Evolutionary conservation across 2,329 filamentous ascomycete genomes (phyloP).

Genomic region (Fusarium incarnatum): DNA sequence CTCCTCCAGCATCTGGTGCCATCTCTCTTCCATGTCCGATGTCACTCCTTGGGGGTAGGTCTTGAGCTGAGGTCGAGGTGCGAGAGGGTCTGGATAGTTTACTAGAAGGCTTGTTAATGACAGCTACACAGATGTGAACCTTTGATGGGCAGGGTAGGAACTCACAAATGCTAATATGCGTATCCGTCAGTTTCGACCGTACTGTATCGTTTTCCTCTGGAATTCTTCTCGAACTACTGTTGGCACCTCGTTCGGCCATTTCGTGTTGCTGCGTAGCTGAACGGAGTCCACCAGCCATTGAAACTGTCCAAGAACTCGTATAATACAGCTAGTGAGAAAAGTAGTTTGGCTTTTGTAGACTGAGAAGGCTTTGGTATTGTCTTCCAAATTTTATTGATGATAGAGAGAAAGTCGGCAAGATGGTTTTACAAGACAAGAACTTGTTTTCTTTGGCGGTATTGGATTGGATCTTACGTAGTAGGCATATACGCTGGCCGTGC

Average conservation of each 20-base stretch:
- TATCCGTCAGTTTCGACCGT: slow-evolving; percentile 57
- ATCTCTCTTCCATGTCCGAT: slow-evolving; percentile 54
- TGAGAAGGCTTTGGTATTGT: not conserved
- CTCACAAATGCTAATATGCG: slow-evolving; percentile 61
- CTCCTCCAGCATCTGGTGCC: slow-evolving; percentile 52
- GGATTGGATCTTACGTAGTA: slow-evolving; percentile 7
- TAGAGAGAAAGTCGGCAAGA: not conserved
- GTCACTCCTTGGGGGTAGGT: slow-evolving; percentile 56
- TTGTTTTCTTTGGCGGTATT: slow-evolving; percentile 9
- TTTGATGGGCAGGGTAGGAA: not conserved
- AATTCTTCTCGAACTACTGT: slow-evolving; percentile 52
- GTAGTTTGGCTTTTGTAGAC: not conserved
- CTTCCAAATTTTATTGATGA: not conserved
- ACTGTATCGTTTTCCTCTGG: slow-evolving; percentile 58
- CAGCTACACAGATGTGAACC: not conserved
- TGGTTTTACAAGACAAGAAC: slow-evolving; percentile 23
- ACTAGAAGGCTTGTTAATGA: slow-evolving; percentile 34
- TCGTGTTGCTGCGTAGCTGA: slow-evolving; percentile 38
- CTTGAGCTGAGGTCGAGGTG: slow-evolving; percentile 51
- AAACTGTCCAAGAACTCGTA: not conserved
- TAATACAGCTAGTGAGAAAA: not conserved
- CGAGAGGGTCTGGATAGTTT: slow-evolving; percentile 60
- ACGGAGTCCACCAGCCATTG: slow-evolving; percentile 38
- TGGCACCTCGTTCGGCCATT: slow-evolving; percentile 39
- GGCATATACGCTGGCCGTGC: not conserved